Base-by-base conservation (phyloP, 2,329 filamentous ascomycete genomes). In the Fusarium nanum region DNA sequence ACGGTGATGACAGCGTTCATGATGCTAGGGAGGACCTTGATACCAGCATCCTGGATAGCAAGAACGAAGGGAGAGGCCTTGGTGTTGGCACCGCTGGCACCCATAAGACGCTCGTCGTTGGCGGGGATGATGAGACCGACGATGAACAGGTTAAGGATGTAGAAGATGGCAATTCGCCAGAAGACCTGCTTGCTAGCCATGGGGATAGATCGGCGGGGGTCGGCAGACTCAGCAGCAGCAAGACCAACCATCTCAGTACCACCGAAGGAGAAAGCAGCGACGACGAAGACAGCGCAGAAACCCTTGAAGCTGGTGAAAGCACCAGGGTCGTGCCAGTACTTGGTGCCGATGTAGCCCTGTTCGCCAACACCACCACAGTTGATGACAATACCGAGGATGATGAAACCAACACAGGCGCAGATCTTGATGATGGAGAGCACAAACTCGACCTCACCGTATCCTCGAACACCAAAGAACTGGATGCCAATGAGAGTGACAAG, bases 1-100 rank as follows among this genome's bases (percentile, higher is more conserved):
- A 97, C 89, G 78, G 98, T 89, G 78, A 98, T 97, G 68, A 98
- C 93, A 27, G 89, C 90, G 81, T 98, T 98, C 91, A 98, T 96
- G 63, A 98, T 88, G 2, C 92, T 94, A 5, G 93, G 93, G 10
- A 98, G 87, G 7, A 91, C 90, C 49, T 88, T 83, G 76, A 98
- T 97, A 20, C 92, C 91, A 4, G 94, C 93, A 70, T 94, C 92
- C 72, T 92, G 84, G 75, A 97, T 97, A 68, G 94, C 93, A 74
- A 98, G 95, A 74, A 98, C 94, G 78, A 98, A 98, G 5, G 95
- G 95, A 7, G 93, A 97, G 6, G 93, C 92, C 40, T 89, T 89
- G 47, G 91, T 88, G 78, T 94, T 88, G 55, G 87, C 87, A 37
- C 83, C 83, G 59, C 79, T 82, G 54, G 85, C 84, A 13, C 81